Evolutionary conservation across 148 eudicot species (phyloP).

Genomic region (Chenopodium album): DNA sequence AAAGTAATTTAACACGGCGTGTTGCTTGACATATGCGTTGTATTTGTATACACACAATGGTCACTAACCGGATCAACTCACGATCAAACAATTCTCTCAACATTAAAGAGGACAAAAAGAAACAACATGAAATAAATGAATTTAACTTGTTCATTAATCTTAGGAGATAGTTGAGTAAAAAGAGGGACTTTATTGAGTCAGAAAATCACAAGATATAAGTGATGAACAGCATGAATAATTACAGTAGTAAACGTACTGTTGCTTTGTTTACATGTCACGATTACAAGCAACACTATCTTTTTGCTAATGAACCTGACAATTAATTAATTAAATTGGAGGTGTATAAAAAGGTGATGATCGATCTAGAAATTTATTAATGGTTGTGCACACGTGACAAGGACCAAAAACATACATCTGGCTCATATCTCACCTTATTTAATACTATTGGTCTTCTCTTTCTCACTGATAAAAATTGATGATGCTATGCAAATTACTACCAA

Average conservation of each 20-base stretch:
- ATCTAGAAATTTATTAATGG: not conserved
- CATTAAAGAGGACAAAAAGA: too few relatives aligned
- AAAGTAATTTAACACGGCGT: too few relatives aligned
- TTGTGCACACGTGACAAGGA: conserved; percentile 6
- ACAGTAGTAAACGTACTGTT: not conserved
- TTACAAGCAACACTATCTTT: not conserved
- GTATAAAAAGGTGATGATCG: not conserved
- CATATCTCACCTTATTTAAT: not conserved
- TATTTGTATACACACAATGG: too few relatives aligned
- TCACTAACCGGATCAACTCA: too few relatives aligned
- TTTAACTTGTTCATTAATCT: not conserved
- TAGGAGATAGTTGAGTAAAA: not conserved
- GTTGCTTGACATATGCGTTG: too few relatives aligned
- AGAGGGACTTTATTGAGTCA: conserved; percentile 1
- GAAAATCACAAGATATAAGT: conserved; percentile 13
- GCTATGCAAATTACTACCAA: too few relatives aligned
- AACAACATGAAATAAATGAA: too few relatives aligned
- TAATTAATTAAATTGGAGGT: not conserved
- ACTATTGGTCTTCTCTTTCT: not conserved
- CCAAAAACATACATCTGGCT: not conserved
- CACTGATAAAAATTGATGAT: too few relatives aligned
- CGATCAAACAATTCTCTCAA: too few relatives aligned
- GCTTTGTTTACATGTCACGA: conserved; percentile 5
- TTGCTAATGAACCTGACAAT: not conserved
- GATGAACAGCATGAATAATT: conserved; percentile 7